Base-by-base conservation (phyloP, 1,284 basidiomycete genomes). In the Malassezia brasiliensis region DNA sequence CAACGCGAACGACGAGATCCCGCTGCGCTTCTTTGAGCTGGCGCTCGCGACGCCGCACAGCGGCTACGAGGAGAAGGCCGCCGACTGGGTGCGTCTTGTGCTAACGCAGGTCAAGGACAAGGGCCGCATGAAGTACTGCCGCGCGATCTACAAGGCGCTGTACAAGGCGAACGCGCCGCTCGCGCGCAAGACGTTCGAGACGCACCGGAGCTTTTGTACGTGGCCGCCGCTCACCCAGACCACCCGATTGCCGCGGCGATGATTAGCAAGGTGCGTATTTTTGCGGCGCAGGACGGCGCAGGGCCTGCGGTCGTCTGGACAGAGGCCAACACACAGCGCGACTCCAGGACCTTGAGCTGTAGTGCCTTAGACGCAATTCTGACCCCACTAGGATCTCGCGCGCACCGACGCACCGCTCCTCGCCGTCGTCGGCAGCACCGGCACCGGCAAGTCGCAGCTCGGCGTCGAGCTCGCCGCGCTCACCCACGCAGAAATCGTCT, bases 401-500 rank as follows among this genome's bases (percentile, higher is more conserved):
- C 35, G 45, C 47, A 15, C 6, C 37, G 20, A 14, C 35, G 31
- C 15, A 14, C 41, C 41, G 12, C 11, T 90, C 61, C 81, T 96
- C 48, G 82, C 86, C 10, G 84, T 98, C 49, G 87, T 90, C 56
- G 93, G 93, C 19, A 91, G 90, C 0, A 99, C 93, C 2, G 94
- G 93, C 10, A 90, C 93, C 14, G 94, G 94, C 51, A 99, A 99
- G 77, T 93, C 90, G 6, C 86, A 88, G 60, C 81, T 98, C 2
- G 88, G 88, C 0, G 83, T 98, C 19, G 84, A 96, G 55, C 80
- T 99, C 14, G 90, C 89, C 12, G 34, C 25, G 19, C 11, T 30
- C 35, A 7, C 30, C 20, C 54, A 52, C n/a, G 75, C 64, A 0
- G 74, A 84, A 67, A 81, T 96, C 63, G 85, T 98, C 71, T 96